Conservation (phyloP, 768 basidiomycete species). For the Phanerochaete sordida region DNA sequence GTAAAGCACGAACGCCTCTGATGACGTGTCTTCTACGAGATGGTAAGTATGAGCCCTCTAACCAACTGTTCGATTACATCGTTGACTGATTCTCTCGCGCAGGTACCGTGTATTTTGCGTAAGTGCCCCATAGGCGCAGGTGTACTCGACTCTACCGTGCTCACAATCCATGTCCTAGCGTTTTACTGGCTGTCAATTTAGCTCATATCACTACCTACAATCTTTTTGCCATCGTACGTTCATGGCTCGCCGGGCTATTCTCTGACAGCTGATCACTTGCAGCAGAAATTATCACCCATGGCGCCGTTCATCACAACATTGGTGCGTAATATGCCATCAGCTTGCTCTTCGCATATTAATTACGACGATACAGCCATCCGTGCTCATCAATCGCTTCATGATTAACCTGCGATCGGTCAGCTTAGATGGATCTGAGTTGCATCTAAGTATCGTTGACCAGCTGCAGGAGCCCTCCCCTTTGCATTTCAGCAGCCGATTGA, state of each 20-base stretch:
- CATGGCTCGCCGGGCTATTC: not conserved
- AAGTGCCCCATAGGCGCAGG: not conserved
- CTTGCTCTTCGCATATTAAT: not conserved
- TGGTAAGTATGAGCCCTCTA: not conserved
- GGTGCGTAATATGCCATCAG: not conserved
- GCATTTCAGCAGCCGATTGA: too few species aligned
- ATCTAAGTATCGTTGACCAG: not conserved
- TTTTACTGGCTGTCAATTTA: not conserved
- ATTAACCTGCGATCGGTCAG: not conserved
- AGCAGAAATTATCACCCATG: not conserved
- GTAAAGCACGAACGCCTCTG: not conserved
- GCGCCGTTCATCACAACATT: not conserved
- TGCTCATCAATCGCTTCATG: not conserved
- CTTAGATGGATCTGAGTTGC: not conserved
- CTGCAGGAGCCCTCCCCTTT: not conserved
- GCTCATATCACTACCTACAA: not conserved
- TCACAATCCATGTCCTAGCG: not conserved
- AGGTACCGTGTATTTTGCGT: not conserved
- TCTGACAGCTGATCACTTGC: not conserved
- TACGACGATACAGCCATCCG: not conserved
- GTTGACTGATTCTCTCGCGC: not conserved
- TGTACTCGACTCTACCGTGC: too few species aligned
- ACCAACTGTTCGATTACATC: not conserved
- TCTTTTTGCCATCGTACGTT: not conserved
- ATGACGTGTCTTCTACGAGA: not conserved